These are phyloP conservation scores for Crucibulum laeve DNA, from an alignment of 768 basidiomycete genomes.

Conservation along the genomic window DNA sequence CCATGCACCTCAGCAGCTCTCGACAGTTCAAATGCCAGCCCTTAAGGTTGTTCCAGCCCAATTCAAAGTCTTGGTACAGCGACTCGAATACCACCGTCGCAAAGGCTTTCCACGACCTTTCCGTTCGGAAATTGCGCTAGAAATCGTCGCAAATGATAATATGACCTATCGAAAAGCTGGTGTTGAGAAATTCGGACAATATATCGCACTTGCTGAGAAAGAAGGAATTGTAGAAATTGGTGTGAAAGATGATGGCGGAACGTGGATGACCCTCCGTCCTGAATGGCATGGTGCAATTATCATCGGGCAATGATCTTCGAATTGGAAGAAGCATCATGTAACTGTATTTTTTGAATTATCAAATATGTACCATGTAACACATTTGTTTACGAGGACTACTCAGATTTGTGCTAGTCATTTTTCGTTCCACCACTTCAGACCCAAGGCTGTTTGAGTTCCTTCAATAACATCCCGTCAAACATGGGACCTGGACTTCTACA, in stretches of 20 bases:
- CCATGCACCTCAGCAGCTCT: conserved; percentile 1
- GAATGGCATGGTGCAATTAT: background rate
- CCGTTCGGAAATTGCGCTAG: conserved; percentile 31
- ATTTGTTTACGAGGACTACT: too few species aligned
- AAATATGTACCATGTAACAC: too few species aligned
- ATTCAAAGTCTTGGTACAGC: conserved; percentile 30
- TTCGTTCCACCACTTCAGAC: too few species aligned
- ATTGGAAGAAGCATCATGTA: too few species aligned
- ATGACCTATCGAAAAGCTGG: conserved; percentile 25
- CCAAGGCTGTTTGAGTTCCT: too few species aligned
- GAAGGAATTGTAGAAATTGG: conserved; percentile 24
- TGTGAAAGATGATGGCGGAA: conserved; percentile 15
- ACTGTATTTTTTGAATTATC: too few species aligned
- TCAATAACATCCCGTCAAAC: too few species aligned
- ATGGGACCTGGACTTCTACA: too few species aligned
- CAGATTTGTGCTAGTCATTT: too few species aligned
- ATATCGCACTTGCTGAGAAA: conserved; percentile 22
- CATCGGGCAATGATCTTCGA: background rate
- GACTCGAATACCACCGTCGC: conserved; percentile 22
- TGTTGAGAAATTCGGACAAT: conserved; percentile 24
- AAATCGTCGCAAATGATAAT: conserved; percentile 16
- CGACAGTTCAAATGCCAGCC: background rate
- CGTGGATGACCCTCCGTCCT: conserved; percentile 17
- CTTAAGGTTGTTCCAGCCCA: conserved; percentile 9
- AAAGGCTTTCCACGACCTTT: conserved; percentile 27